Evolutionary conservation across 2,329 filamentous ascomycete genomes (phyloP), one percentile per base, ranked within the genome.

Genomic region (Cladophialophora chaetospira): DNA sequence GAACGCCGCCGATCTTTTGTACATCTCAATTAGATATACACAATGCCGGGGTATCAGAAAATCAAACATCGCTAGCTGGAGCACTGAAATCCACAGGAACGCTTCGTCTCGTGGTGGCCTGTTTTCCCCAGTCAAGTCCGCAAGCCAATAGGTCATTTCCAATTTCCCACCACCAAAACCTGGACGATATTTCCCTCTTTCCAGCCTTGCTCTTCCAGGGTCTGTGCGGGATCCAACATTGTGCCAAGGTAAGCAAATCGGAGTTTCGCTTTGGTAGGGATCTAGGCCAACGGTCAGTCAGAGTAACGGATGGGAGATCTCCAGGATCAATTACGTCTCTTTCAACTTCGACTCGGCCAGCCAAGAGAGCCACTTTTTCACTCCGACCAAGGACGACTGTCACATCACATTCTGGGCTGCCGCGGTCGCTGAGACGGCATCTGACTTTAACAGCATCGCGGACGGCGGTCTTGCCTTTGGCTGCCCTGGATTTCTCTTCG

Each of bases 241-340:
- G 86, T 90, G 64, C 92, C 92, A 72, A 94, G 81, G 70, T 96
- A 95, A 17, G 85, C 86, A 57, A 96, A 82, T 52, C 84, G 84
- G 48, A 96, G 77, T 45, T 79, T 82, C 60, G 83, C 84, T 42
- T 75, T 76, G 5, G 77, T 69, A 1, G 80, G 71, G 28, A 92
- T 75, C 87, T 88, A 64, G 5, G 29, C 8, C 17, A 36, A 25
- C 46, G n/a, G 47, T 58, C 19, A 57, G 53, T 26, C 15, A 35
- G 13, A 19, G 15, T 11, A 25, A n/a, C 8, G 50, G 48, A 23
- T 48, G 17, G 17, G 26, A 33, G 38, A 33, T 25, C 11, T 11
- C 21, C 45, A 52, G 15, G 21, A 13, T 4, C 3, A 43, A 58
- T 35, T 54, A 62, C 62, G 23, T 62, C 62, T 25, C 55, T 55